Conservation (phyloP, 306 rosid genomes). For the Cucurbita ficifolia region DNA sequence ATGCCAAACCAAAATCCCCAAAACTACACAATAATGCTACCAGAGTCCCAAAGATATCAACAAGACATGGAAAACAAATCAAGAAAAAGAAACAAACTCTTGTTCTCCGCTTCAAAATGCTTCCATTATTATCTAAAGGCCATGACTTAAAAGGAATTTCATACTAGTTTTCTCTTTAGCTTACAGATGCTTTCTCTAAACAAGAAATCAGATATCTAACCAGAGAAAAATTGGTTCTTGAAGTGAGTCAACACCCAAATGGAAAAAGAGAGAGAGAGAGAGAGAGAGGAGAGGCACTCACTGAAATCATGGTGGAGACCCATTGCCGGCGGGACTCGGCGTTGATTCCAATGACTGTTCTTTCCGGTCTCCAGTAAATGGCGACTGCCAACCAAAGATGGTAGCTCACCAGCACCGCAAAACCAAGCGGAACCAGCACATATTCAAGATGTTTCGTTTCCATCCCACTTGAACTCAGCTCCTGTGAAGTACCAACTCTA, state of each 20-base stretch:
- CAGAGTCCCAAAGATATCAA: not conserved
- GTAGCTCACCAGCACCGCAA: conserved; percentile 33
- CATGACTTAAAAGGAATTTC: not conserved
- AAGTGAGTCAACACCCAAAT: not conserved
- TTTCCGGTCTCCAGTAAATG: conserved; percentile 24
- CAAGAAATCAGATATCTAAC: not conserved
- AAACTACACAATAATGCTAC: not conserved
- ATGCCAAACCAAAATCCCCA: not conserved
- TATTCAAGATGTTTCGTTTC: conserved; percentile 25
- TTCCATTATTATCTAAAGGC: not conserved
- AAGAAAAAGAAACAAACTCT: not conserved
- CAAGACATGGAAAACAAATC: not conserved
- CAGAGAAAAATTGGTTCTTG: not conserved
- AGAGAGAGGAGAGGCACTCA: conserved; percentile 22
- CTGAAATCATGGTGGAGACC: conserved; percentile 55
- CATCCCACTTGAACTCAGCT: conserved; percentile 21
- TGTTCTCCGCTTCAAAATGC: not conserved
- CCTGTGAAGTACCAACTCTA: not conserved
- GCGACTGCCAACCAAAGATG: conserved; percentile 44
- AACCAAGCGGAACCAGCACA: conserved; percentile 51
- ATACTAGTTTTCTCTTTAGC: not conserved
- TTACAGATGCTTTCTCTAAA: not conserved
- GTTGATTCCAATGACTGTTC: conserved; percentile 65
- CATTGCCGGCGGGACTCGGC: conserved; percentile 66
- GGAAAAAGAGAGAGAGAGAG: not conserved